Conservation (phyloP, 2,329 filamentous ascomycete species). For the Fusarium annulatum region DNA sequence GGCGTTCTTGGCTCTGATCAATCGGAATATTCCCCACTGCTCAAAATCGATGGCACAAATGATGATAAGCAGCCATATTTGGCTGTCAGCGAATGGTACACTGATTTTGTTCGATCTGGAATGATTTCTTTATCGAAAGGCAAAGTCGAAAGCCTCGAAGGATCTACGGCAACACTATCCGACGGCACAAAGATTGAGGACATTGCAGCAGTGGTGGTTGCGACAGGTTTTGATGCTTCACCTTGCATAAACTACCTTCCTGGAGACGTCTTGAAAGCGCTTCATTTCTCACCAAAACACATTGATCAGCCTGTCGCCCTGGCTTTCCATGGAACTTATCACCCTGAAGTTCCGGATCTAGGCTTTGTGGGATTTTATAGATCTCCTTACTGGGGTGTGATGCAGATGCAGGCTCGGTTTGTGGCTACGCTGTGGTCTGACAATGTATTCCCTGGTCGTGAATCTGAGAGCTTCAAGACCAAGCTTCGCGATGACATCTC, state of each 20-base stretch:
- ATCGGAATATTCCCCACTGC: slow-evolving; percentile 57
- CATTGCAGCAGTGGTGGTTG: slow-evolving; percentile 75
- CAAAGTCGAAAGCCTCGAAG: slow-evolving; percentile 52
- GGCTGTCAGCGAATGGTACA: slow-evolving; percentile 77
- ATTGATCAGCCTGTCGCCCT: slow-evolving; percentile 72
- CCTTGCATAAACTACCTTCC: slow-evolving; percentile 74
- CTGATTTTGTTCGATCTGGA: slow-evolving; percentile 77
- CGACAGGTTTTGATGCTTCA: slow-evolving; percentile 78
- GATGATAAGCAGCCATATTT: slow-evolving; percentile 70
- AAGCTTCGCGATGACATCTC: slow-evolving; percentile 59
- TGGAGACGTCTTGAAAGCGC: slow-evolving; percentile 60
- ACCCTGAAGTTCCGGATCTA: slow-evolving; percentile 69
- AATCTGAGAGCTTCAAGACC: slow-evolving; percentile 46
- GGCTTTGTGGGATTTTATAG: slow-evolving; percentile 88
- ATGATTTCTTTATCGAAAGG: slow-evolving; percentile 65
- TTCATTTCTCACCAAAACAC: slow-evolving; percentile 68
- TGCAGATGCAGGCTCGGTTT: slow-evolving; percentile 85
- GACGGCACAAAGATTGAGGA: slow-evolving; percentile 57
- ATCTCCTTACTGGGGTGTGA: slow-evolving; percentile 86
- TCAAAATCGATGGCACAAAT: slow-evolving; percentile 54
- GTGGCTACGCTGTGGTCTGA: slow-evolving; percentile 70
- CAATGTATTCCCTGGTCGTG: slow-evolving; percentile 30
- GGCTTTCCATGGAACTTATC: slow-evolving; percentile 73
- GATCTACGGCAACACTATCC: slow-evolving; percentile 50
- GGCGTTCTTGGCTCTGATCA: slow-evolving; percentile 65